Evolutionary conservation across 2,329 filamentous ascomycete species (phyloP).

Genomic region (Talaromyces albobiverticillius): DNA sequence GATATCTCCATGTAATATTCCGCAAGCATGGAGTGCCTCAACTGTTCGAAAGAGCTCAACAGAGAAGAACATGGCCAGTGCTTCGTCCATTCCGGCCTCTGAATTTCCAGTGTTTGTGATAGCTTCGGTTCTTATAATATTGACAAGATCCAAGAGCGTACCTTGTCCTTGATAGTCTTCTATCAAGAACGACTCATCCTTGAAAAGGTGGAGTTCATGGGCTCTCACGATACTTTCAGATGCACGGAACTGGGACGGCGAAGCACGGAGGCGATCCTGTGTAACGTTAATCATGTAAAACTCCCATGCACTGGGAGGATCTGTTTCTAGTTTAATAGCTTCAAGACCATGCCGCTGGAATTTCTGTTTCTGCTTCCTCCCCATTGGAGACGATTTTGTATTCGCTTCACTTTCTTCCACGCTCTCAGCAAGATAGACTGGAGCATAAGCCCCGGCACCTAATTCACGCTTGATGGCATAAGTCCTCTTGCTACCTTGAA

Average conservation of each 20-base stretch:
- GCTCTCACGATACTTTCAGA: slow-evolving; percentile 75
- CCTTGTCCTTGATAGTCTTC: slow-evolving; percentile 86
- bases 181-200: slow-evolving; percentile 84
- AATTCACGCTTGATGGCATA: slow-evolving; percentile 84
- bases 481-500: slow-evolving; percentile 61
- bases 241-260: slow-evolving; percentile 61
- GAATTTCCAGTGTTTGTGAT: slow-evolving; percentile 46
- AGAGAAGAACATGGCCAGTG: slow-evolving; percentile 90
- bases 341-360: slow-evolving; percentile 60
- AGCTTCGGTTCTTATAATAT: slow-evolving; percentile 70
- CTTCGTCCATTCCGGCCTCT: slow-evolving; percentile 78
- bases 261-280: slow-evolving; percentile 66
- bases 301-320: slow-evolving; percentile 85
- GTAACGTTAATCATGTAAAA: slow-evolving; percentile 91
- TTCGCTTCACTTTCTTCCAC: slow-evolving; percentile 51
- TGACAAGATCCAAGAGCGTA: slow-evolving; percentile 91
- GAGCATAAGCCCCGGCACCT: slow-evolving; percentile 89
- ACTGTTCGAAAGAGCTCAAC: slow-evolving; percentile 87
- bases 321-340: slow-evolving; percentile 86
- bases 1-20: slow-evolving; percentile 85
- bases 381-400: slow-evolving; percentile 23
- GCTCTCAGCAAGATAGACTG: slow-evolving; percentile 85
- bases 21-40: slow-evolving; percentile 76
- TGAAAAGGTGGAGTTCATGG: slow-evolving; percentile 88
- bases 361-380: slow-evolving; percentile 12